Evolutionary conservation across 169 alveolate species (phyloP).

Genomic region (Blepharisma undulans): DNA sequence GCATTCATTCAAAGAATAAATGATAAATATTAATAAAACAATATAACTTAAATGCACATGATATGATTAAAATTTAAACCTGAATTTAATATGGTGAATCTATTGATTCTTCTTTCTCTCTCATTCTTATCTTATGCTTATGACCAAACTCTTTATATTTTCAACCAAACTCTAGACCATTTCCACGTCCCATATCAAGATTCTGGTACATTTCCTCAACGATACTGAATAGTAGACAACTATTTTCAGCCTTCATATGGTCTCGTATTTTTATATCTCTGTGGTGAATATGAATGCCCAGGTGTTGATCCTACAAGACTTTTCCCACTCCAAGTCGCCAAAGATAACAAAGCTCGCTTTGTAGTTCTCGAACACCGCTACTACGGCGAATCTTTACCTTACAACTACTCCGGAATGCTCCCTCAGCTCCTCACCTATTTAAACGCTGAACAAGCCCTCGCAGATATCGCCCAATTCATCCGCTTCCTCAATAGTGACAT

Average conservation of each 20-base stretch:
- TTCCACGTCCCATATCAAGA: constrained; percentile 1
- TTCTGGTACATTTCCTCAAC: constrained; percentile 34
- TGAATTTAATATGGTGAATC: too few relatives aligned
- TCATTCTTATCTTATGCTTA: not conserved
- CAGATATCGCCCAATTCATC: constrained; percentile 56
- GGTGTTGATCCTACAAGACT: constrained; percentile 37
- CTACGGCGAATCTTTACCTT: constrained; percentile 59
- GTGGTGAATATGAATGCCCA: constrained; percentile 62
- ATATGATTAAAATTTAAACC: too few relatives aligned
- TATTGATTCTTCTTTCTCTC: too few relatives aligned
- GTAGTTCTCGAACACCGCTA: constrained; percentile 58
- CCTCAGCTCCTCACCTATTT: constrained; percentile 43
- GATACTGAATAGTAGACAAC: constrained; percentile 43
- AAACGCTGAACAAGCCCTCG: constrained; percentile 49
- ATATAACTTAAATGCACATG: too few relatives aligned
- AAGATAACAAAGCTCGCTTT: constrained; percentile 37
- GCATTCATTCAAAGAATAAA: too few relatives aligned
- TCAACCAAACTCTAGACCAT: constrained; percentile 4
- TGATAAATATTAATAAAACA: too few relatives aligned
- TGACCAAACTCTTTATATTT: not conserved
- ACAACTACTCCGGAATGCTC: constrained; percentile 34
- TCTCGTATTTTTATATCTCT: constrained; percentile 58
- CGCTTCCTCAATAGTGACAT: constrained; percentile 6
- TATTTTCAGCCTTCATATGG: constrained; percentile 44
- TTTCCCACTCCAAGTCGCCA: constrained; percentile 47